Evolutionary conservation across 2,329 filamentous ascomycete genomes (phyloP), one percentile per base, ranked within the genome.

Genomic region (Dactylonectria macrodidyma): DNA sequence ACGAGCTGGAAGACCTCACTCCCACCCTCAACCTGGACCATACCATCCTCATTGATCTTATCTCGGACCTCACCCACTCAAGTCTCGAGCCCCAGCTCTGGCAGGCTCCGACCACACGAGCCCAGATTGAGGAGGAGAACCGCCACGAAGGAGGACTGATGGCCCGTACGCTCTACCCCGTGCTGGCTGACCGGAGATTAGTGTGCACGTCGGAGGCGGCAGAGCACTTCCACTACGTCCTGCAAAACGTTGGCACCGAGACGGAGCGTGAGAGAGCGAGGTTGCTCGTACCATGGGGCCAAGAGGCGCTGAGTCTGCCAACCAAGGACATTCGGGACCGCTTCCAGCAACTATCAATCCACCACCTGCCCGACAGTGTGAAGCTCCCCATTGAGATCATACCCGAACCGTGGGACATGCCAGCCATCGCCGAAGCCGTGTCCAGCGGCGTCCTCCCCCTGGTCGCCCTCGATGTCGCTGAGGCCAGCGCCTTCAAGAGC

Each of bases 1-100:
- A 80, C 60, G 76, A 79, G 50, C 69, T 80, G 14, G 75, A 71
- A 16, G 72, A 74, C 9, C 79, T 83, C 19, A 81, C 81, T 5
- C 19, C 69, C 0, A 81, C 79, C 5, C 64, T 84, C 22, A 84
- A 84, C 65, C 73, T 84, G 59, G 82, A 84, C 50, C 82, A 83
- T 62, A 82, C 82, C 6, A 77, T 83, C 47, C 78, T 84, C 14
- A 79, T 84, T 47, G 79, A 82, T 48, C 75, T 84, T 33, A 77
- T 81, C 38, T 83, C 82, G 1, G 82, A 84, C 58, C 75, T 83
- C 12, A 83, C 81, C 1, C 82, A 84, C 46, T 65, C 74, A 9
- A 61, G 69, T 3, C 79, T 83, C 6, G 68, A 77, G 19, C 76
- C 78, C 1, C 73, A 79, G 61, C 73, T 76, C 3, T 82, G 79